Conservation (phyloP, 1,284 basidiomycete species). For the Tausonia pullulans region DNA sequence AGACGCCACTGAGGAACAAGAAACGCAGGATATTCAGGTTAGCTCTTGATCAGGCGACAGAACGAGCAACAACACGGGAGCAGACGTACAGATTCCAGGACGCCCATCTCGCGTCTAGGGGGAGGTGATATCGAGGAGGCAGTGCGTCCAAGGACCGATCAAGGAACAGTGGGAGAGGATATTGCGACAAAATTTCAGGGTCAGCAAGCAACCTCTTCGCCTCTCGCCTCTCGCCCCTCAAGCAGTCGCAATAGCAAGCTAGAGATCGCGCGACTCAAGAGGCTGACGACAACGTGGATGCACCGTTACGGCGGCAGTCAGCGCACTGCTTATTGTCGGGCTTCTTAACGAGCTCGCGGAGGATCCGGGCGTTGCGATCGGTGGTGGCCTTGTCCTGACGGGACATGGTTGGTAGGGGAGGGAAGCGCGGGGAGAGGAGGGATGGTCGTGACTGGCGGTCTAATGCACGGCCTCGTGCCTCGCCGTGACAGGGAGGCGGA, state of each 20-base stretch:
- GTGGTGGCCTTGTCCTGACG: constrained; percentile 69
- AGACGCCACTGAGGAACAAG: constrained; percentile 55
- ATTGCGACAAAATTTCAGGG: too few relatives aligned
- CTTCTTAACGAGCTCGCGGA: constrained; percentile 71
- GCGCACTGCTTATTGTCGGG: constrained; percentile 91
- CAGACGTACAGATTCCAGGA: constrained; percentile 81
- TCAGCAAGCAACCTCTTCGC: too few relatives aligned
- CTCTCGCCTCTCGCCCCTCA: too few relatives aligned
- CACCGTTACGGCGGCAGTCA: constrained; percentile 87
- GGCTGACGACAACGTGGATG: constrained; percentile 21
- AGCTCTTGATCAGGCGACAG: too few relatives aligned
- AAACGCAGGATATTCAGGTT: too few relatives aligned
- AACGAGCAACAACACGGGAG: constrained; percentile 1
- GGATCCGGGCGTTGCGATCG: constrained; percentile 59
- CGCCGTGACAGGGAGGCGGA: too few relatives aligned
- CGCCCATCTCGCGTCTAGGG: constrained; percentile 87
- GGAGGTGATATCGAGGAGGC: neutral
- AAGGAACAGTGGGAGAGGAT: too few relatives aligned
- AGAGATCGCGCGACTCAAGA: neutral
- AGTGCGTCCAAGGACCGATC: too few relatives aligned
- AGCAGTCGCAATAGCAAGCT: too few relatives aligned
- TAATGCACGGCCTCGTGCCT: too few relatives aligned
- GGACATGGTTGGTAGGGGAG: constrained; percentile 14
- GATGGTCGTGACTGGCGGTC: neutral
- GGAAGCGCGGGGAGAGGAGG: neutral